Conservation (phyloP, 768 basidiomycete species). For the Ephemerocybe angulata region DNA sequence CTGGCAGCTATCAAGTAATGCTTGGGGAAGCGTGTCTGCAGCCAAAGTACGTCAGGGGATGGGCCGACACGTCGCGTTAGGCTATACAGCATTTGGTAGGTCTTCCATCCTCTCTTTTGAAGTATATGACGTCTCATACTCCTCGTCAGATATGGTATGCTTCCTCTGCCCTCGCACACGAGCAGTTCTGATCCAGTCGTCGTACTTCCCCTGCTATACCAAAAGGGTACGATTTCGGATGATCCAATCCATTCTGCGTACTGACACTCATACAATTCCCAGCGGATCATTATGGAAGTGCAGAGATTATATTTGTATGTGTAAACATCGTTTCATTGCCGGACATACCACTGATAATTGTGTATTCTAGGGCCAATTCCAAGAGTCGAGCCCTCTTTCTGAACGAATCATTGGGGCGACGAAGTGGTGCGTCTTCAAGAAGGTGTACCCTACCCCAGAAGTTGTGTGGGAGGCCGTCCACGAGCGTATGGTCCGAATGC, state of each 20-base stretch:
- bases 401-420: conserved; percentile 64
- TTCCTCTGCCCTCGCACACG: background rate
- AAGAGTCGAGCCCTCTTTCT: conserved; percentile 38
- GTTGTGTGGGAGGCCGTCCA: conserved; percentile 61
- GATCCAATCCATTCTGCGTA: background rate
- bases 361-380: conserved; percentile 64
- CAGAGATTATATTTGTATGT: conserved; percentile 77
- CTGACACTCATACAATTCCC: conserved; percentile 6
- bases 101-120: background rate
- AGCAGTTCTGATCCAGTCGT: conserved; percentile 1
- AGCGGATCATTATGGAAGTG: conserved; percentile 88
- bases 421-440: conserved; percentile 81
- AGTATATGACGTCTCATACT: background rate
- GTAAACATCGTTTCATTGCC: conserved; percentile 8
- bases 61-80: conserved; percentile 56
- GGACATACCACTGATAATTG: conserved; percentile 6
- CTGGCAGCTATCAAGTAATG: conserved; percentile 84
- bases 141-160: conserved; percentile 36
- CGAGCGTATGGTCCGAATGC: conserved; percentile 66
- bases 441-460: conserved; percentile 43
- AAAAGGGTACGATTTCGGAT: conserved; percentile 26
- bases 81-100: conserved; percentile 63
- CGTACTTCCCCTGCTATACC: background rate
- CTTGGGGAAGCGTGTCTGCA: conserved; percentile 76
- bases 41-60: conserved; percentile 65